Evolutionary conservation across 2,329 filamentous ascomycete genomes (phyloP), one percentile per base, ranked within the genome.

Genomic region (Ampelomyces quisqualis): DNA sequence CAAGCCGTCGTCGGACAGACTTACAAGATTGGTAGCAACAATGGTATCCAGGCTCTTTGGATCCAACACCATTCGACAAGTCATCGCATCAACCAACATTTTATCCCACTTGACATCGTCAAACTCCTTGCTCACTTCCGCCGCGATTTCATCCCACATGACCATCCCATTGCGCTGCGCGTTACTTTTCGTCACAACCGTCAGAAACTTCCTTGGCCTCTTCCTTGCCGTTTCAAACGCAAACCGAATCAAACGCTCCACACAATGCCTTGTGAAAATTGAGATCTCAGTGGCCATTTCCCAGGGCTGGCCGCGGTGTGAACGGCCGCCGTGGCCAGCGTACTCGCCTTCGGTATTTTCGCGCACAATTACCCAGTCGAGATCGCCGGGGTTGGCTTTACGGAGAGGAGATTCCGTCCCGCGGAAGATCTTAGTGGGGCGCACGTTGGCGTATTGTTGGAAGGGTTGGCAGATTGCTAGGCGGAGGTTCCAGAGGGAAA

Each of bases 281-380:
- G 79, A 73, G 8, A 82, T 78, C 59, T 85, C 81, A 1, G 81
- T 84, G 1, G 79, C 78, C 0, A 70, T 72, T 58, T 84, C 80
- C 79, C 80, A 83, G 0, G 77, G 71, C 39, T 75, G 70, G 7
- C 79, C 77, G 2, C 69, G 65, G 62, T 84, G 81, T 0, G 79
- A 81, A 0, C 79, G 74, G 0, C 82, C 82, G 1, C 81, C 81
- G 43, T 85, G 80, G 0, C 81, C 81, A 1, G 80, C 79, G 47
- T 85, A 84, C 54, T 85, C 81, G 37, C 81, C 81, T 50, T 85
- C 81, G 18, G 77, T 81, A 64, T 84, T 85, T 66, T 85, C 82
- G 17, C 81, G 78, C 27, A 85, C 69, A 38, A 85, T 83, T 7
- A 84, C 78, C 80, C 81, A 84, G 65, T 85, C 79, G 0, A 84